Base-by-base conservation (phyloP, 805 yeast genomes). In the Cyberlindnera maritima region DNA sequence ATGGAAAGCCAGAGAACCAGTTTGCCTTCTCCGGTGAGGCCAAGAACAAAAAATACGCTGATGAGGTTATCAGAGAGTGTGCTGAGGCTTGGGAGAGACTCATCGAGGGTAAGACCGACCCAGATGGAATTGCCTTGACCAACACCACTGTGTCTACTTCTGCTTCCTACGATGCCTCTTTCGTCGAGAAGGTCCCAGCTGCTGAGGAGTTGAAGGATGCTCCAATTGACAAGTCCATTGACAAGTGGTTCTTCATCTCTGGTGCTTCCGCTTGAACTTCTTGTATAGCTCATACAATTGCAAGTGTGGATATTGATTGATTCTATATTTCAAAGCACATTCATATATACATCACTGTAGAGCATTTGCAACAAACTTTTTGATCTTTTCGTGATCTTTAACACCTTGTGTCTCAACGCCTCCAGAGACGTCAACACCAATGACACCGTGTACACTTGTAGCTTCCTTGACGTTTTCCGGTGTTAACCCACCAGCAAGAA, bases 171-270 rank as follows among this genome's bases (percentile, higher is more conserved):
- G 61, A 77, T 38, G 74, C 77, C 46, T 56, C 76, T 46, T 67
- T 69, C 46, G 71, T 70, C 44, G 59, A 72, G 49, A 75, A 70
- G 48, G 66, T 88, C 49, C 95, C 97, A 59, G 77, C 79, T 48
- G 95, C 88, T 61, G 61, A 79, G 59, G 80, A 85, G 56, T 69
- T 74, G 57, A 79, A 91, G 55, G 90, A 91, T 67, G 97, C 96
- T 55, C 96, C 97, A 71, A 88, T 94, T 69, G 99, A 92, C 77
- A 81, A 87, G 73, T 88, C 97, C 47, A 75, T 92, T 67, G 98
- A 92, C 80, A 92, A 92, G 76, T 92, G 99, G 99, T 92, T 94
- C 81, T 92, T 82, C 83, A 92, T 92, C 66, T 88, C 92, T 50
- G 94, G 92, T 73, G 83, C 86, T 54, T 74, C 80, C 55, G 74